Evolutionary conservation across 176 grass and related monocot genomes (phyloP).

Genomic region (Ensete ventricosum): DNA sequence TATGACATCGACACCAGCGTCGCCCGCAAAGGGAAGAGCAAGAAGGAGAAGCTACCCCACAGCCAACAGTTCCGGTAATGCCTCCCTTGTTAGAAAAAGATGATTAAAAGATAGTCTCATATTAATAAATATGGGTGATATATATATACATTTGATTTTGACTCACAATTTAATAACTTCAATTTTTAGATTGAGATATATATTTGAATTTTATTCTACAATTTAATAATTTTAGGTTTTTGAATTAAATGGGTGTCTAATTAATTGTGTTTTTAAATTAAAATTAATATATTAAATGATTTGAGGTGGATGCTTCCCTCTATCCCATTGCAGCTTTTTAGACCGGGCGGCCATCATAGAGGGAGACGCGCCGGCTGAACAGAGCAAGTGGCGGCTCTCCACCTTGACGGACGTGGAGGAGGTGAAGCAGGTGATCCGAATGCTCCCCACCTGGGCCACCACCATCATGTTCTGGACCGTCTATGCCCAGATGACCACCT

Average conservation of each 20-base stretch:
- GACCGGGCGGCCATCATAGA: conserved; percentile 13
- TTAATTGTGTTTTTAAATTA: too few relatives aligned
- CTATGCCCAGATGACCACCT: conserved; percentile 89
- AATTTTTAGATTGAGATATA: too few relatives aligned
- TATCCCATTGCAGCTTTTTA: neutral
- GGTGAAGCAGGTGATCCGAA: conserved; percentile 68
- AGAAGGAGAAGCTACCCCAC: conserved; percentile 33
- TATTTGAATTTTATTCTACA: too few relatives aligned
- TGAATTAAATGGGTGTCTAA: too few relatives aligned
- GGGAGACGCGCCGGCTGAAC: neutral
- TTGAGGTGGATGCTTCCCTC: too few relatives aligned
- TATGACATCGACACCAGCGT: conserved; percentile 23
- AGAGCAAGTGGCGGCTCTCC: conserved; percentile 30
- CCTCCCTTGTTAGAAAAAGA: too few relatives aligned
- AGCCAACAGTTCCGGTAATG: conserved; percentile 35
- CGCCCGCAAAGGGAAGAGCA: conserved; percentile 2
- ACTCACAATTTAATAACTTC: too few relatives aligned
- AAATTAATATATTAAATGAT: too few relatives aligned
- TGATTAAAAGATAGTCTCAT: too few relatives aligned
- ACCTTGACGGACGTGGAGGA: conserved; percentile 84
- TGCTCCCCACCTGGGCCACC: conserved; percentile 74
- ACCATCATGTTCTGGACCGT: conserved; percentile 84
- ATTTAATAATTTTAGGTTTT: too few relatives aligned
- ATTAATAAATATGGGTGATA: too few relatives aligned
- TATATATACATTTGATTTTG: too few relatives aligned